phyloP scores from a whole-genome alignment of 306 rosid species.

The Sicyos baderoa region DNA sequence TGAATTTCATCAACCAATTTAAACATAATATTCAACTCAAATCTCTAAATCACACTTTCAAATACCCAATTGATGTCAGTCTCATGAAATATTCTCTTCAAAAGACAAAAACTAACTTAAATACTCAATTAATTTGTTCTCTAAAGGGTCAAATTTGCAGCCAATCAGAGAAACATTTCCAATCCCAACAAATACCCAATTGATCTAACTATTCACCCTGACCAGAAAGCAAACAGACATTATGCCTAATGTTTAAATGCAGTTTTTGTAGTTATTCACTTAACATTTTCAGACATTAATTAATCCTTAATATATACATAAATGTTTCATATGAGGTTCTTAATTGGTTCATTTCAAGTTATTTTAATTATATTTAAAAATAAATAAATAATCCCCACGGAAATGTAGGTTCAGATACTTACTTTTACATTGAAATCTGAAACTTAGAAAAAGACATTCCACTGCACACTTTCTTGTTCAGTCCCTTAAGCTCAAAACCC shows the following conservation, averaged over 20 bases:
- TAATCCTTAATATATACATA: not conserved
- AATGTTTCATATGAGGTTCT: not conserved
- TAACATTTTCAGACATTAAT: not conserved
- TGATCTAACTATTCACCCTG: not conserved
- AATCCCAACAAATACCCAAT: not conserved
- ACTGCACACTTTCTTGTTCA: constrained; percentile 56
- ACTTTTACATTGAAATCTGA: constrained; percentile 39
- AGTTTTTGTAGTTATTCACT: not conserved
- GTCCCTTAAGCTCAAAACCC: constrained; percentile 38
- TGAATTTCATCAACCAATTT: not conserved
- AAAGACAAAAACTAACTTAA: not conserved
- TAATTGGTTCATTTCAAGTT: constrained; percentile 1
- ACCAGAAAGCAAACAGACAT: not conserved
- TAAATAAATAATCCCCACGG: constrained; percentile 49
- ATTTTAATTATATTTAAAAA: too few relatives aligned
- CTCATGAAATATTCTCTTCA: not conserved
- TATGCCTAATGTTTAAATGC: not conserved
- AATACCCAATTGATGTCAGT: not conserved
- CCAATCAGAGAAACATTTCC: not conserved
- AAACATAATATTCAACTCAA: not conserved
- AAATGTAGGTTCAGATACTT: constrained; percentile 52
- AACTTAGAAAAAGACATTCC: constrained; percentile 77
- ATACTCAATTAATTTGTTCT: not conserved
- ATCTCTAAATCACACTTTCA: not conserved
- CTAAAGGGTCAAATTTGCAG: not conserved